Percentiles rank a stretch among this genome's conserved stretches.
phyloP scores from a whole-genome alignment of 2,329 filamentous ascomycete genomes.

The Fonsecaea erecta region DNA sequence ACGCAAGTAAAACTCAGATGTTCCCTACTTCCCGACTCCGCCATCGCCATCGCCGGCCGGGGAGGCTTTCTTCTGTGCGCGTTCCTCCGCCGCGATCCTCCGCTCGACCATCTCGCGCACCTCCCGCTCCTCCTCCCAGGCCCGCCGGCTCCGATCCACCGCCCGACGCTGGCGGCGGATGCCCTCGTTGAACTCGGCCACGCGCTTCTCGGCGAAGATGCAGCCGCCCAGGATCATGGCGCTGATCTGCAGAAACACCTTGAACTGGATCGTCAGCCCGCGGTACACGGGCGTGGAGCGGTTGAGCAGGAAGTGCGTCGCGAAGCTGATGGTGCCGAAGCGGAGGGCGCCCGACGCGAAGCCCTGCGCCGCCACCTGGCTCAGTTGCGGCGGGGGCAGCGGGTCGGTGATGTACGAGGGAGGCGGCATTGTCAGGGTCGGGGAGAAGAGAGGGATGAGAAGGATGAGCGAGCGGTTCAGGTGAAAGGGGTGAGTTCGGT shows the following conservation, averaged over 20 bases:
- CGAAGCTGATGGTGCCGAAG: slow-evolving; percentile 53
- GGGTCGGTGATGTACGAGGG: slow-evolving; percentile 46
- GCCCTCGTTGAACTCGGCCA: slow-evolving; percentile 52
- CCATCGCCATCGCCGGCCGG: background rate
- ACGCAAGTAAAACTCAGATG: too few relatives aligned
- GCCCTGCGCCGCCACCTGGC: slow-evolving; percentile 47
- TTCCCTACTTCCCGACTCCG: background rate
- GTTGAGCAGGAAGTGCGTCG: slow-evolving; percentile 51
- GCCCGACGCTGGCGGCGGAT: slow-evolving; percentile 49
- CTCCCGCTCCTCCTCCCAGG: slow-evolving; percentile 39
- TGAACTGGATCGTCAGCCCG: slow-evolving; percentile 55
- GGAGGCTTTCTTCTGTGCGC: background rate
- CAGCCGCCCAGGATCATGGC: slow-evolving; percentile 55
- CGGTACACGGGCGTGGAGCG: slow-evolving; percentile 51
- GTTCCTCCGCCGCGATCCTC: slow-evolving; percentile 30
- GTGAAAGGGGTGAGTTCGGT: too few relatives aligned
- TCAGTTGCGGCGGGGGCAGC: slow-evolving; percentile 50
- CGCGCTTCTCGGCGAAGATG: slow-evolving; percentile 54
- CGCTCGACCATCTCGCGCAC: slow-evolving; percentile 45
- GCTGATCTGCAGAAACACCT: slow-evolving; percentile 54
- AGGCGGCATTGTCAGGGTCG: slow-evolving; percentile 45
- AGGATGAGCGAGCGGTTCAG: too few relatives aligned
- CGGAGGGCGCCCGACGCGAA: slow-evolving; percentile 51
- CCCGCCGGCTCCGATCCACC: slow-evolving; percentile 33
- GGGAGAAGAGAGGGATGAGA: background rate